Conservation (phyloP, 169 alveolate genomes). For the Cryptosporidium meleagridis region DNA sequence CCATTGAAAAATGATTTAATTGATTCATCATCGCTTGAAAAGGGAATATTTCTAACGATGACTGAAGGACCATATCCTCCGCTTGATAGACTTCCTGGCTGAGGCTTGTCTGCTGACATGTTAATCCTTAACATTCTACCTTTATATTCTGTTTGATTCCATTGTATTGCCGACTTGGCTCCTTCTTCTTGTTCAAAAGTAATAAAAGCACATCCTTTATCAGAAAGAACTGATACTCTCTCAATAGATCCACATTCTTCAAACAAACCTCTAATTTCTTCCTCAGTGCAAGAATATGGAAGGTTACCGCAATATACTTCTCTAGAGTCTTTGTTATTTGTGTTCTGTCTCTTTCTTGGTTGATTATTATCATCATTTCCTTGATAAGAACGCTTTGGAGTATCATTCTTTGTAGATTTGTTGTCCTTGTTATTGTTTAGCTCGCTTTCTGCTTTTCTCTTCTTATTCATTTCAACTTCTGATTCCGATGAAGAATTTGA, state of each 20-base stretch:
- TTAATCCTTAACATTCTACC: conserved; percentile 87
- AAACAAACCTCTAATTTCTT: conserved; percentile 86
- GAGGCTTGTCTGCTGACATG: conserved; percentile 86
- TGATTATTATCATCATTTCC: conserved; percentile 51
- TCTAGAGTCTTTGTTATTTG: conserved; percentile 76
- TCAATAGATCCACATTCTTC: conserved; percentile 90
- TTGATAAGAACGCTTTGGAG: conserved; percentile 12
- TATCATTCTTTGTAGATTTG: background rate
- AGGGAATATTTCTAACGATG: conserved; percentile 63
- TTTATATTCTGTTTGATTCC: conserved; percentile 87
- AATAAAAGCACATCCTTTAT: conserved; percentile 91
- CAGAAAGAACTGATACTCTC: conserved; percentile 85
- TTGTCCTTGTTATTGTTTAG: background rate
- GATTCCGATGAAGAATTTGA: conserved; percentile 42
- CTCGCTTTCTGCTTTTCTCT: conserved; percentile 49
- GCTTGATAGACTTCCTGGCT: conserved; percentile 77
- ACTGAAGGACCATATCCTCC: conserved; percentile 78
- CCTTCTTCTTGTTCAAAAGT: conserved; percentile 87
- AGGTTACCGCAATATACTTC: conserved; percentile 90
- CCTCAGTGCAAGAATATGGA: conserved; percentile 87
- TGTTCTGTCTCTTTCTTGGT: conserved; percentile 78
- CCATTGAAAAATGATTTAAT: conserved; percentile 55
- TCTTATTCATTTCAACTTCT: conserved; percentile 9
- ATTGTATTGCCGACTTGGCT: conserved; percentile 89
- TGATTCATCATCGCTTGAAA: conserved; percentile 57